Percentiles rank a stretch among this genome's conserved stretches.
These are phyloP conservation scores for Phaeolepiota aurea DNA, from an alignment of 768 basidiomycete species.

Conservation along the genomic window DNA sequence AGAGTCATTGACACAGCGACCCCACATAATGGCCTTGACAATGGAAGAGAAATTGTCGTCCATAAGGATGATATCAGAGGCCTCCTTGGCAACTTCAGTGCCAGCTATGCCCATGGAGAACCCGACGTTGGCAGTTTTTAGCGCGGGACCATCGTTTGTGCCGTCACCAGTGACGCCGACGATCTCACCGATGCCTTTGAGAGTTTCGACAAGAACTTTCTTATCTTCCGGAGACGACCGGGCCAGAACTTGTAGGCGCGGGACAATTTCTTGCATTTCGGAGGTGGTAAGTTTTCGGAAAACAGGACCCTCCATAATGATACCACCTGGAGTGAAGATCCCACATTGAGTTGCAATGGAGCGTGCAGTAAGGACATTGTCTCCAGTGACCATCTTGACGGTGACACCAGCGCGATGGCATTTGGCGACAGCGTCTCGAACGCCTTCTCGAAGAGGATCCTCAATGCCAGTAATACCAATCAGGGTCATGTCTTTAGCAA, in stretches of 20 bases:
- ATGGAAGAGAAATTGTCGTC: slow-evolving; percentile 95
- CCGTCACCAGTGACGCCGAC: slow-evolving; percentile 97
- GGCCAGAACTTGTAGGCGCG: slow-evolving; percentile 91
- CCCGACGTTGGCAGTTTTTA: slow-evolving; percentile 93
- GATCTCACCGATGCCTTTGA: slow-evolving; percentile 81
- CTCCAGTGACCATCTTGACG: slow-evolving; percentile 98
- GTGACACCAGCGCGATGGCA: slow-evolving; percentile 85
- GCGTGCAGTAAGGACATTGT: slow-evolving; percentile 92
- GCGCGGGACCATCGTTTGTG: slow-evolving; percentile 94
- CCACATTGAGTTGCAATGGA: slow-evolving; percentile 96
- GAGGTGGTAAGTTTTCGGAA: slow-evolving; percentile 71
- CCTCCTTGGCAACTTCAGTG: slow-evolving; percentile 98
- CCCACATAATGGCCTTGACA: slow-evolving; percentile 98
- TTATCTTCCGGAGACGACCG: slow-evolving; percentile 98
- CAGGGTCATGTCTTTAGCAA: slow-evolving; percentile 71
- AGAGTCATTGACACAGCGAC: slow-evolving; percentile 95
- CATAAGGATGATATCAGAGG: slow-evolving; percentile 98
- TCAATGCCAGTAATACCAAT: slow-evolving; percentile 93
- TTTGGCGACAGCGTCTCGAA: slow-evolving; percentile 79
- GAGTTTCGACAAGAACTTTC: slow-evolving; percentile 82
- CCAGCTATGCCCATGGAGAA: slow-evolving; percentile 97
- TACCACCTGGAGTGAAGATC: slow-evolving; percentile 87
- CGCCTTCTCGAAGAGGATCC: slow-evolving; percentile 88
- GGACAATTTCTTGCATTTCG: slow-evolving; percentile 78
- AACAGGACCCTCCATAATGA: slow-evolving; percentile 96